These are phyloP conservation scores for Colletotrichum tabaci DNA, from an alignment of 2,329 filamentous ascomycete genomes.

Conservation along the genomic window DNA sequence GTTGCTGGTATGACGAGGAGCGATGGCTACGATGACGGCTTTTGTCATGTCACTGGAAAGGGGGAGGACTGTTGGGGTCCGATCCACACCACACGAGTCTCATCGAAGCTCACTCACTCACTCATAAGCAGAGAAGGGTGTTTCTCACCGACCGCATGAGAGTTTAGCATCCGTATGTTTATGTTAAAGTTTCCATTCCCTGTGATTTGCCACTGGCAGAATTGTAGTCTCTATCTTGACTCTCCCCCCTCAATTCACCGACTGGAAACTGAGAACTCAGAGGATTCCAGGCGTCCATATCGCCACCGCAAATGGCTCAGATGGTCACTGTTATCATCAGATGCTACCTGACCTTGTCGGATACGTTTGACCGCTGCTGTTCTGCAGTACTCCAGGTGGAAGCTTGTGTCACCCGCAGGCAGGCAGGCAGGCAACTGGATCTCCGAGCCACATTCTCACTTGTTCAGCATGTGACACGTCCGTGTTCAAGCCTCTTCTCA, in stretches of 20 bases:
- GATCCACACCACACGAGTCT: neutral
- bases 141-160: too few species aligned
- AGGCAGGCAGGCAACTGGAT: neutral
- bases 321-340: neutral
- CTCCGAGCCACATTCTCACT: neutral
- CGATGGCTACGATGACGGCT: neutral
- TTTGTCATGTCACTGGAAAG: neutral
- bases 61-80: neutral
- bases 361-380: neutral
- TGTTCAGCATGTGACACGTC: neutral
- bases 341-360: neutral
- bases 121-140: neutral
- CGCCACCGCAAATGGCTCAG: neutral
- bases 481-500: neutral
- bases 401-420: neutral
- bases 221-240: neutral
- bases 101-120: too few species aligned
- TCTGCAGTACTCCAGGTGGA: neutral
- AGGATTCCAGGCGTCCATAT: neutral
- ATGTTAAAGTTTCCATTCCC: neutral
- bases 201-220: neutral
- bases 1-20: neutral
- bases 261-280: neutral
- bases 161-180: too few species aligned
- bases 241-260: neutral